Percentiles rank a stretch among this genome's conserved stretches.
phyloP scores from a whole-genome alignment of 1,284 basidiomycete species.

The Malassezia caprae region DNA sequence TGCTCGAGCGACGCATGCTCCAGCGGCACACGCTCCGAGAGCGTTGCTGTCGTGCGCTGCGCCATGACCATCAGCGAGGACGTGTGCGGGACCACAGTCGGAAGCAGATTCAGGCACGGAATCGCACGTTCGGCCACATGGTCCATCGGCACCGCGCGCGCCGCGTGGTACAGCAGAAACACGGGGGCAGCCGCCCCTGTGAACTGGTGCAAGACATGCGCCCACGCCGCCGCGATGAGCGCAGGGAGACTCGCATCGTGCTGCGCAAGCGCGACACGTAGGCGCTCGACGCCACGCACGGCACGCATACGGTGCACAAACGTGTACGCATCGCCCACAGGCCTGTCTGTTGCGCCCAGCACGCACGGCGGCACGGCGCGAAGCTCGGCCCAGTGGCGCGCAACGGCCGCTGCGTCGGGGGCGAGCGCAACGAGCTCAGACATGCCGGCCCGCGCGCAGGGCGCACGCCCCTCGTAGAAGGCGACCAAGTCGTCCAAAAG shows the following conservation, averaged over 20 bases:
- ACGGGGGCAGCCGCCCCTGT: constrained; percentile 4
- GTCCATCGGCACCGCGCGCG: constrained; percentile 20
- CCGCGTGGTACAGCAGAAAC: constrained; percentile 31
- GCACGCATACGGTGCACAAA: constrained; percentile 1
- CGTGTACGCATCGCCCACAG: neutral
- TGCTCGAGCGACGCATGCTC: constrained; percentile 25
- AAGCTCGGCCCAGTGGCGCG: constrained; percentile 19
- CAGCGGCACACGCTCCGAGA: constrained; percentile 17
- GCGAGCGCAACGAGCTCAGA: constrained; percentile 16
- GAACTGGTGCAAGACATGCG: constrained; percentile 15
- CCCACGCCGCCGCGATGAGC: constrained; percentile 29
- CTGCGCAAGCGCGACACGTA: neutral
- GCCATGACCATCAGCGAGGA: constrained; percentile 12
- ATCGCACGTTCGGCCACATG: constrained; percentile 24
- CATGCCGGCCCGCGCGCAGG: constrained; percentile 14
- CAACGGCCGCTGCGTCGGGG: constrained; percentile 3
- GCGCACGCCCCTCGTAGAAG: constrained; percentile 18
- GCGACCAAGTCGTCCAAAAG: constrained; percentile 26
- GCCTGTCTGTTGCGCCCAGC: neutral
- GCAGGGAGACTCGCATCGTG: constrained; percentile 3
- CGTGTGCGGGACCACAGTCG: constrained; percentile 16
- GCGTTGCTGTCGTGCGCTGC: neutral
- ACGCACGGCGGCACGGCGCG: constrained; percentile 3
- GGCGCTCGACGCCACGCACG: neutral
- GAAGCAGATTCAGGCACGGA: constrained; percentile 29